Percentiles rank a stretch among this genome's conserved stretches.
Conservation (phyloP, 2,329 filamentous ascomycete species). For the Diplodia intermedia region DNA sequence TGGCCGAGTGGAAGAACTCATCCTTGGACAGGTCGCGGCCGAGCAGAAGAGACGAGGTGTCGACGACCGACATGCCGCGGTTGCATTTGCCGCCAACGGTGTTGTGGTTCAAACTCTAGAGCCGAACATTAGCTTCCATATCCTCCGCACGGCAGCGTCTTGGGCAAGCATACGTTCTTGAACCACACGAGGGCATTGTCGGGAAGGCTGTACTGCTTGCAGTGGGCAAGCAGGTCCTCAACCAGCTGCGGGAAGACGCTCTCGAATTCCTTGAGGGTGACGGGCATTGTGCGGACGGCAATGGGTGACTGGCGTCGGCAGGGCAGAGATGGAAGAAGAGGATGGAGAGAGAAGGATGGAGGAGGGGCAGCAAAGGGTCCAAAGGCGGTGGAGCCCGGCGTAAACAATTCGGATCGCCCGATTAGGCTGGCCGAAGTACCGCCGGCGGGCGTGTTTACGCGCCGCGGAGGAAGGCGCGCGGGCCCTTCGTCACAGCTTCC, state of each 20-base stretch:
- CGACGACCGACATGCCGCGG: slow-evolving; percentile 95
- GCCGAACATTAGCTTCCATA: neutral
- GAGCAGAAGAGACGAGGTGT: slow-evolving; percentile 83
- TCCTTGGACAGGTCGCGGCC: slow-evolving; percentile 73
- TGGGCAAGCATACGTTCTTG: slow-evolving; percentile 66
- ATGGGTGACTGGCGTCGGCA: neutral
- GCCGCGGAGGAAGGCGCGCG: slow-evolving; percentile 7
- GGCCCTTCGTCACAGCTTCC: slow-evolving; percentile 15
- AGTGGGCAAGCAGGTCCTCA: slow-evolving; percentile 79
- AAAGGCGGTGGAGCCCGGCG: slow-evolving; percentile 2
- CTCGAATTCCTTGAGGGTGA: slow-evolving; percentile 87
- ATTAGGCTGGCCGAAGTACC: neutral
- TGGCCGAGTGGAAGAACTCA: slow-evolving; percentile 86
- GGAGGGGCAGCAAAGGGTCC: slow-evolving; percentile 12
- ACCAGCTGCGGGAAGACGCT: slow-evolving; percentile 85
- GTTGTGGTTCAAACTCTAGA: slow-evolving; percentile 82
- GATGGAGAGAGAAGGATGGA: slow-evolving; percentile 1
- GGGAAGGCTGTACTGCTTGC: slow-evolving; percentile 82
- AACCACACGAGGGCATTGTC: slow-evolving; percentile 84
- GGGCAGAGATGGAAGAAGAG: neutral
- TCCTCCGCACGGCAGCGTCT: slow-evolving; percentile 33
- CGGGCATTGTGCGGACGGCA: slow-evolving; percentile 62
- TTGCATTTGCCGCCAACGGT: slow-evolving; percentile 96
- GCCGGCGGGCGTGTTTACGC: slow-evolving; percentile 28
- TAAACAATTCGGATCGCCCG: slow-evolving; percentile 8